phyloP scores from a whole-genome alignment of 805 yeast genomes.

The Ogataea paraovalis region DNA sequence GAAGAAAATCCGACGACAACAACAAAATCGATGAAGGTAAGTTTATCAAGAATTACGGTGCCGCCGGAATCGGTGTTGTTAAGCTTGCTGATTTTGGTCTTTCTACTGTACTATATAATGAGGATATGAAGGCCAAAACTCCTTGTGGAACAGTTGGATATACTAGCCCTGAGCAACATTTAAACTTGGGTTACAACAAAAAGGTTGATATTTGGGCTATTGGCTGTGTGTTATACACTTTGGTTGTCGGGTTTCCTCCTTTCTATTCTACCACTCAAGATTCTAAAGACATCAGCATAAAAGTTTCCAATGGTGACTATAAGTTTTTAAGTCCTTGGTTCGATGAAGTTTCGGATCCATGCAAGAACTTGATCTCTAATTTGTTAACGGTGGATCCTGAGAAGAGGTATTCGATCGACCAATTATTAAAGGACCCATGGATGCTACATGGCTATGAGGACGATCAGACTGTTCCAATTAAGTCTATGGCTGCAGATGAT shows the following conservation, averaged over 20 bases:
- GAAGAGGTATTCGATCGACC: slow-evolving; percentile 62
- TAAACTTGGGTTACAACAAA: slow-evolving; percentile 56
- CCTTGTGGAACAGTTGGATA: slow-evolving; percentile 78
- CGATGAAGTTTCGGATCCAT: slow-evolving; percentile 74
- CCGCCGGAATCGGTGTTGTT: slow-evolving; percentile 60
- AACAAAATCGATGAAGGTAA: slow-evolving; percentile 60
- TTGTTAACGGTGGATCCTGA: slow-evolving; percentile 68
- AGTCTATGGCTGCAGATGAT: slow-evolving; percentile 25
- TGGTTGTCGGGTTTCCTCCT: slow-evolving; percentile 72
- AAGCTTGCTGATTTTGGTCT: slow-evolving; percentile 70
- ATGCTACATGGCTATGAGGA: slow-evolving; percentile 30
- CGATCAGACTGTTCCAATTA: slow-evolving; percentile 3
- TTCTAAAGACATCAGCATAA: slow-evolving; percentile 54
- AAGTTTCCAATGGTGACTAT: slow-evolving; percentile 68
- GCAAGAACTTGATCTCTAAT: slow-evolving; percentile 62
- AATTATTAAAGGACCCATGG: slow-evolving; percentile 74
- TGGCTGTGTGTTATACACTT: slow-evolving; percentile 66
- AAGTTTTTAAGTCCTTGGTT: slow-evolving; percentile 83
- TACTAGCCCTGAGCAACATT: slow-evolving; percentile 69
- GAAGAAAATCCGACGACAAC: slow-evolving; percentile 54
- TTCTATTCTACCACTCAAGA: slow-evolving; percentile 63
- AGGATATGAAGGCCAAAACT: slow-evolving; percentile 49
- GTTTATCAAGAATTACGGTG: slow-evolving; percentile 49
- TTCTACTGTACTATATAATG: slow-evolving; percentile 50
- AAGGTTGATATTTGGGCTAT: slow-evolving; percentile 72